Evolutionary conservation across 148 eudicot species (phyloP), one percentile per base, ranked within the genome.

Genomic region (Salicornia ramosissima): DNA sequence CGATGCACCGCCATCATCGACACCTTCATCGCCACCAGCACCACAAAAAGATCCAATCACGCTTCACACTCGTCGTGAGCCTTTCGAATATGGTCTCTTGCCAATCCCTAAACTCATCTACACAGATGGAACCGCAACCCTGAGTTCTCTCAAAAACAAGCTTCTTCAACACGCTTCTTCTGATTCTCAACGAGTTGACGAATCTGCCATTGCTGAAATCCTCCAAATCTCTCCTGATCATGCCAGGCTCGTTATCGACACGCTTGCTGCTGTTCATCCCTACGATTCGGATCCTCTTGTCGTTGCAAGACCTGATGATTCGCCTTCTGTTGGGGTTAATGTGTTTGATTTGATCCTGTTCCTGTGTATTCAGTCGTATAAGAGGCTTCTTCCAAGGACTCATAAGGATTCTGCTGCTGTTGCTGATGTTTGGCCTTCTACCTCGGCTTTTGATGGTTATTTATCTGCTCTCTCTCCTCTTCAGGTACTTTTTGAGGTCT

Each of bases 351-450:
- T 91, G 82, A 47, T 91, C 28, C 39, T 94, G 58, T 94, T 87
- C 73, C n/a, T 94, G 75, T 94, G 85, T 70, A 75, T 91, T 42
- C 97, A 94, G 89, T 80, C 81, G 21, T 94, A 94, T 72, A 94
- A 94, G 79, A 78, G 99, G 74, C 75, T 94, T 79, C 75, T 94
- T 21, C 99, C 99, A 0, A 80, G 86, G 57, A 82, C 86, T 45
- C 93, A 91, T 56, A 94, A 81, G 87, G 97, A 91, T 78, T 83
- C 93, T 2, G 93, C 91, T 42, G 85, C 99, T 15, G 92, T 94
- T 9, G 87, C 96, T 4, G 97, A 94, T 83, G 99, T 94, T 45
- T 94, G 99, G 97, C 97, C 97, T 0, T 86, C 97, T 0, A 86
- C 96, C 0, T 91, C 96, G 2, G 97, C 99, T 1, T 94, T 94